Evolutionary conservation across 192 early-diverging fungal genomes (phyloP).

Genomic region (Umbelopsis ramanniana): DNA sequence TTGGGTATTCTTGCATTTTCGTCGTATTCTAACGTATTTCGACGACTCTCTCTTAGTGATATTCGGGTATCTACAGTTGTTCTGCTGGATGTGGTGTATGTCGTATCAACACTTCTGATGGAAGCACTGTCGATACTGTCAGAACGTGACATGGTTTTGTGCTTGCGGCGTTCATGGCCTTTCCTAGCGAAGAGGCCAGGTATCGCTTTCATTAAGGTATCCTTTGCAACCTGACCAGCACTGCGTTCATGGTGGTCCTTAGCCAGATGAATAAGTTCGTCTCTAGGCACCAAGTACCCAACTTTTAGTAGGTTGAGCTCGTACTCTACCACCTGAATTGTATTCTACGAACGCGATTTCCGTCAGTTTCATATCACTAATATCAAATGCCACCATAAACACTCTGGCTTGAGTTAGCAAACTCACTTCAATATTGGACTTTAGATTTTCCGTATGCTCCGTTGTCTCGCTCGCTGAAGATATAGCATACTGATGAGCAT

Average conservation of each 20-base stretch:
- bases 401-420: not conserved
- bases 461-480: not conserved
- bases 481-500: not conserved
- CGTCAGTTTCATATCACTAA: not conserved
- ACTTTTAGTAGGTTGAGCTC: not conserved
- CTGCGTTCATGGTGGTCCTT: not conserved
- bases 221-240: constrained; percentile 12
- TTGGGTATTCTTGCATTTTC: not conserved
- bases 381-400: not conserved
- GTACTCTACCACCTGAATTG: constrained; percentile 1
- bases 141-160: not conserved
- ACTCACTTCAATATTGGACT: constrained; percentile 6
- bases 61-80: not conserved
- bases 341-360: not conserved
- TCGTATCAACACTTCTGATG: not conserved
- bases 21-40: not conserved
- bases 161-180: not conserved
- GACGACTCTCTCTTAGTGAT: not conserved
- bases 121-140: constrained; percentile 13
- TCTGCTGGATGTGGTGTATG: not conserved
- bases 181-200: not conserved
- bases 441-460: not conserved
- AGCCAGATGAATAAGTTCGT: not conserved
- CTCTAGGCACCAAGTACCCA: not conserved
- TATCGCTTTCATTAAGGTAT: not conserved